Conservation (phyloP, 257 asterid genomes). For the Forsythia viridissima region DNA sequence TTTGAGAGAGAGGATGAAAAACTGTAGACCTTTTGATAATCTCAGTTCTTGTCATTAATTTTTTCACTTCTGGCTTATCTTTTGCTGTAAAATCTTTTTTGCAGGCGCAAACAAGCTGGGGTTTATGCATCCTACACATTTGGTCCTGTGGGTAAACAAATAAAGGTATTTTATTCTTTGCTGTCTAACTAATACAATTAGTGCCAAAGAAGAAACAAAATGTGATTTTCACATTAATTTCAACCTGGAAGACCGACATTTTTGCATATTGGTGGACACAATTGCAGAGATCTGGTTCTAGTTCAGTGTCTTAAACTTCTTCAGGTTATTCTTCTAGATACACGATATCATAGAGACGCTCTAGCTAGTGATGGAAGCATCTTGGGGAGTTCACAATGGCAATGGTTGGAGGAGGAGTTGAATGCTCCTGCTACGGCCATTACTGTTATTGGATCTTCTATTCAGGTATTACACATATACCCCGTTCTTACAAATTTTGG, state of each 20-base stretch:
- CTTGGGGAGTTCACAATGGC: slow-evolving; percentile 36
- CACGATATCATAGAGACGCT: slow-evolving; percentile 37
- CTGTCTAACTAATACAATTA: neutral
- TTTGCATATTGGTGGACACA: neutral
- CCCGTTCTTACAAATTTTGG: neutral
- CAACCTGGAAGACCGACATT: neutral
- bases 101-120: slow-evolving; percentile 41
- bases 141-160: slow-evolving; percentile 38
- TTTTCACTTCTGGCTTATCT: neutral
- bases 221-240: neutral
- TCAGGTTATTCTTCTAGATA: slow-evolving; percentile 41
- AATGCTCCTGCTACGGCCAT: slow-evolving; percentile 28
- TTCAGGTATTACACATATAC: slow-evolving; percentile 26
- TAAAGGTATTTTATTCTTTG: slow-evolving; percentile 26
- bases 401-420: slow-evolving; percentile 35
- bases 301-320: slow-evolving; percentile 14
- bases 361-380: slow-evolving; percentile 34
- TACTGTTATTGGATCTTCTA: slow-evolving; percentile 36
- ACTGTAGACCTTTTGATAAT: neutral
- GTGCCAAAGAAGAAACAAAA: neutral
- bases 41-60: neutral
- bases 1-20: neutral
- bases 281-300: neutral
- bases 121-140: slow-evolving; percentile 33
- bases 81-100: neutral